These are phyloP conservation scores for Mycena indigotica DNA, from an alignment of 768 basidiomycete species.

Conservation along the genomic window DNA sequence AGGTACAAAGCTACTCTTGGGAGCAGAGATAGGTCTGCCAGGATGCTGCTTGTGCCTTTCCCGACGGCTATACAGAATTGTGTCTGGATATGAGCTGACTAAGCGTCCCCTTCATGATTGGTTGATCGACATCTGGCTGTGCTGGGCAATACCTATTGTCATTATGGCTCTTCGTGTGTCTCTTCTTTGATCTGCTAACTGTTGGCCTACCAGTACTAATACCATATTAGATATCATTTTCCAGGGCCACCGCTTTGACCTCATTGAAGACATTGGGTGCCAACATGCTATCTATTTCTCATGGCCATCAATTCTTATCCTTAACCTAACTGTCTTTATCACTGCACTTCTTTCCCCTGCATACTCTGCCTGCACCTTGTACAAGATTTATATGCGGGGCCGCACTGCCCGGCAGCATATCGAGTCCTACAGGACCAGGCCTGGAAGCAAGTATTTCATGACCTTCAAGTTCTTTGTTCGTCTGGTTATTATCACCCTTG, in stretches of 20 bases:
- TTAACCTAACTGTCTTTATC: background rate
- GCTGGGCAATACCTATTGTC: background rate
- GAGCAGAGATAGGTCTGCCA: background rate
- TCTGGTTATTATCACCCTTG: background rate
- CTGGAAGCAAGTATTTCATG: too few species aligned
- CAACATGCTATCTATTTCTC: background rate
- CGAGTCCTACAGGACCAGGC: constrained; percentile 28
- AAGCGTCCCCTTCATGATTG: background rate
- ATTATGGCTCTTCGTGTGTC: background rate
- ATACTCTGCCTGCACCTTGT: background rate
- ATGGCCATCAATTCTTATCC: background rate
- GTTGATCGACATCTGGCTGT: background rate
- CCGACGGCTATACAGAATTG: background rate
- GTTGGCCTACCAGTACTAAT: background rate
- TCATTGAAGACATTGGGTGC: background rate
- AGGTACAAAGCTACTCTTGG: background rate
- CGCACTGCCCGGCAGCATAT: background rate
- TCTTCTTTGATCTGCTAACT: background rate
- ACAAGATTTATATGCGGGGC: background rate
- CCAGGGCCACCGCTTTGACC: background rate
- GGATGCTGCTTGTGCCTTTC: background rate
- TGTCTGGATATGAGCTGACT: background rate
- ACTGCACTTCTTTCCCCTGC: background rate
- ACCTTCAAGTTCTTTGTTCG: background rate
- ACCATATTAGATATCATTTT: background rate